Base-by-base conservation (phyloP, 768 basidiomycete species). In the Lactarius deliciosus region DNA sequence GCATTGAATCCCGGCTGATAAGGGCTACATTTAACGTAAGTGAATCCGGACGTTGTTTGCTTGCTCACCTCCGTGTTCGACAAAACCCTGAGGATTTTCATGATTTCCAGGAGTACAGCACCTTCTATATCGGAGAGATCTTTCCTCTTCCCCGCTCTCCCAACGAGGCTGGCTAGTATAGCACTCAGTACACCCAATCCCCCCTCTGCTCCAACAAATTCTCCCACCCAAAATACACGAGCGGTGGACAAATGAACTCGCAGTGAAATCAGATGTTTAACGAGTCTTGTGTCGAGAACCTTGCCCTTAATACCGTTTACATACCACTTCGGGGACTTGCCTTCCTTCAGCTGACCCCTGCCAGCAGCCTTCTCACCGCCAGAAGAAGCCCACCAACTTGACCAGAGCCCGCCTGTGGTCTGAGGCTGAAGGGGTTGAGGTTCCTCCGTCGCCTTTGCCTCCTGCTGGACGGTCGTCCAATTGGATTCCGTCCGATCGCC, bases 161-260 rank as follows among this genome's bases (percentile, higher is more conserved):
- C 84, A 2, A 92, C 87, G 34, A 94, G 76, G 30, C 77, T 73
- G 32, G 83, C 81, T 25, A 96, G 77, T 11, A 91, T 70, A 16
- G 74, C 75, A 16, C 84, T 84, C 13, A 98, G 76, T 2, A 78
- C 81, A 60, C 86, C 84, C 63, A 95, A 76, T 0, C 95, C 95
- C 40, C 83, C 80, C 68, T 86, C 85, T 0, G 75, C 72, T 1
- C 80, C 79, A n/a, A 92, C 79, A 73, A 97, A 96, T 41, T 87
- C 86, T 70, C 88, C 81, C 59, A 94, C 86, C 86, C 93, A 96
- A 3, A 81, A 76, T 15, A 95, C 66, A 65, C 86, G 87, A 0
- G 90, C 91, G 0, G 94, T 95, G 2, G 94, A 92, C 1, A 97
- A 79, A 72, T 93, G 90, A 0, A 95, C 90, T 3, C 94, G 86